Conservation (phyloP, 441 rosid species). For the Croton setiger region DNA sequence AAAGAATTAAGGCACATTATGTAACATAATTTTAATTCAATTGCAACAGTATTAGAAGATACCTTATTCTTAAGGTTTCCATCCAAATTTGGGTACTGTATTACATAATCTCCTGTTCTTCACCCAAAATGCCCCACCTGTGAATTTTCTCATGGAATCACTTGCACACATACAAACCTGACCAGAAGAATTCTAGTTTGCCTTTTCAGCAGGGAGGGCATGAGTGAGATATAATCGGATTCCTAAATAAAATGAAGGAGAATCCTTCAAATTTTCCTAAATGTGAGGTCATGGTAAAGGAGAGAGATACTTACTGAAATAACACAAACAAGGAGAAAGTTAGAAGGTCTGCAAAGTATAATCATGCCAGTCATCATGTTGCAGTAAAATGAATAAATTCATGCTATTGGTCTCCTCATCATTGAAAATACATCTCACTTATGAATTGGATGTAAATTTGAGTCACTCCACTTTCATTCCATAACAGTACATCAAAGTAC, state of each 20-base stretch:
- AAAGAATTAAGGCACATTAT: neutral
- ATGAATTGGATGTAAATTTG: neutral
- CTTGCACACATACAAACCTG: neutral
- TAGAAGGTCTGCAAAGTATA: neutral
- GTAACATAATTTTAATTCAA: neutral
- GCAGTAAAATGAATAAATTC: neutral
- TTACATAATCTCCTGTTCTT: neutral
- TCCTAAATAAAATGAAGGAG: neutral
- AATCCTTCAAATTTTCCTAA: neutral
- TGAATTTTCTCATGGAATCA: neutral
- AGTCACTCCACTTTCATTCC: neutral
- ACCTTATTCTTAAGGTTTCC: neutral
- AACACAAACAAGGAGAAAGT: neutral
- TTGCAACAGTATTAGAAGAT: neutral
- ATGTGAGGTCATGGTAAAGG: neutral
- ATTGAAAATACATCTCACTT: neutral
- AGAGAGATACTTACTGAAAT: neutral
- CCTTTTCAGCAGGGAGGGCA: neutral
- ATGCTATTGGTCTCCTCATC: neutral
- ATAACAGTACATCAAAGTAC: neutral
- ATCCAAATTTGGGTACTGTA: neutral
- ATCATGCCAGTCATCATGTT: neutral
- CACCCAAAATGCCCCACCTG: neutral
- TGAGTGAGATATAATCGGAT: neutral
- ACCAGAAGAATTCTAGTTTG: neutral